Base-by-base conservation (phyloP, 2,329 filamentous ascomycete species). In the Fonsecaea multimorphosa region DNA sequence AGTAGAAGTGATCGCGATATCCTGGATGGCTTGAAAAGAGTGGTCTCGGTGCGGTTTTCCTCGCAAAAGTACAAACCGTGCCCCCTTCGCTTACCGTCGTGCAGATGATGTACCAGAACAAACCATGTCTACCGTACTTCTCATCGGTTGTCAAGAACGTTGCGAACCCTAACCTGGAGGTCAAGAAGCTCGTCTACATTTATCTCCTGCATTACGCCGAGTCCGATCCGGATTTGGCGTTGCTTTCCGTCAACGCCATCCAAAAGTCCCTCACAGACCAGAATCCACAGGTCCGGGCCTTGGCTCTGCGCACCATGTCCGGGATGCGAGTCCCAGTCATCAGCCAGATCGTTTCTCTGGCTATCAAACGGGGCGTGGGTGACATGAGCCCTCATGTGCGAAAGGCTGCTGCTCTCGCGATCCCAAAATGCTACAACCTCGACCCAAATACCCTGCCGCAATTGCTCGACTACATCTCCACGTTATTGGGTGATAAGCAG, bases 81-180 rank as follows among this genome's bases (percentile, higher is more conserved):
- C 40, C 40, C 57, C n/a, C 55, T 55, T 59, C 52, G 53, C n/a
- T 64, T 56, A 44, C 52, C 36, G 16, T 46, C 29, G 16, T 29
- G 22, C 74, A 97, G 92, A 94, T 98, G 90, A 96, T 97, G 88
- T 98, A 97, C 81, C 88, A 89, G 72, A 88, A 91, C 73, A 91
- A 96, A 77, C 90, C 92, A 72, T 97, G 93, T 64, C 84, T 96
- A 1, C 89, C 91, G 24, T 96, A 94, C 84, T 99, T 99, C 83
- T 96, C 94, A n/a, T 91, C 93, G 27, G 91, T 99, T 62, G 92
- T 99, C 77, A 99, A 99, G 82, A 99, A 98, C 73, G 92, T 97
- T 66, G 94, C 94, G 31, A 97, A 92, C 40, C 91, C 93, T 14
- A 97, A 93, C 74, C 85, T 97, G 73, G 93, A 96, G 75, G 93